A percentile compares a stretch with the other conserved stretches of the same genome.
Conservation (phyloP, 441 rosid genomes). For the Eruca vesicaria region DNA sequence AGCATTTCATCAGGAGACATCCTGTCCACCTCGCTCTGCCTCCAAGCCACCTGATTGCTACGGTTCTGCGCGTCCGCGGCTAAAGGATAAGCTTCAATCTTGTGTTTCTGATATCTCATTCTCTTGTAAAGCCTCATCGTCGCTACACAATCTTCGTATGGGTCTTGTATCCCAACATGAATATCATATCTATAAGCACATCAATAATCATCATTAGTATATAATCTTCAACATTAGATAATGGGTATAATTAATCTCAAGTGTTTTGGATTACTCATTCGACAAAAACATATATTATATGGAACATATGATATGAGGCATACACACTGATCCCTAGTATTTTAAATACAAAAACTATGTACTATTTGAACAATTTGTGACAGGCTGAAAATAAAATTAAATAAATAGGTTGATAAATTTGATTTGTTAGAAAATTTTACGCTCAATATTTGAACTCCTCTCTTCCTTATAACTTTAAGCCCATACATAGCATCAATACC, state of each 20-base stretch:
- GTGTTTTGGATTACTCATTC: background rate
- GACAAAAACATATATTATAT: background rate
- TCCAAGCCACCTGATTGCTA: slow-evolving; percentile 63
- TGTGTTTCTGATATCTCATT: slow-evolving; percentile 72
- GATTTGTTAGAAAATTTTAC: background rate
- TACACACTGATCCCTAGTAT: background rate
- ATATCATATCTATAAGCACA: slow-evolving; percentile 56
- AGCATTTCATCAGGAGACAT: slow-evolving; percentile 73
- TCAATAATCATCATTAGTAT: background rate
- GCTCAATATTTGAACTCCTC: background rate
- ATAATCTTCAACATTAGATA: background rate
- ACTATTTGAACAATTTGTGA: background rate
- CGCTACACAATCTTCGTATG: slow-evolving; percentile 86
- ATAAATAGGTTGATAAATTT: background rate
- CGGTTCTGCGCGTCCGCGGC: slow-evolving; percentile 75
- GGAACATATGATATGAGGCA: background rate
- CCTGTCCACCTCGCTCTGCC: slow-evolving; percentile 77
- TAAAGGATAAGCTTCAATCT: slow-evolving; percentile 55
- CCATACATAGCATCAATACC: slow-evolving; percentile 27
- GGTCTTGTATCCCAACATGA: slow-evolving; percentile 75
- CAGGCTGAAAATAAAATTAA: background rate
- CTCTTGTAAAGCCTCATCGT: slow-evolving; percentile 82
- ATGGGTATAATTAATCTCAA: background rate
- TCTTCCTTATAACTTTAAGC: slow-evolving; percentile 9
- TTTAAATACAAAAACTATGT: background rate